Evolutionary conservation across 1,284 basidiomycete species (phyloP), one percentile per base, ranked within the genome.

Genomic region (Ganoderma resinaceum): DNA sequence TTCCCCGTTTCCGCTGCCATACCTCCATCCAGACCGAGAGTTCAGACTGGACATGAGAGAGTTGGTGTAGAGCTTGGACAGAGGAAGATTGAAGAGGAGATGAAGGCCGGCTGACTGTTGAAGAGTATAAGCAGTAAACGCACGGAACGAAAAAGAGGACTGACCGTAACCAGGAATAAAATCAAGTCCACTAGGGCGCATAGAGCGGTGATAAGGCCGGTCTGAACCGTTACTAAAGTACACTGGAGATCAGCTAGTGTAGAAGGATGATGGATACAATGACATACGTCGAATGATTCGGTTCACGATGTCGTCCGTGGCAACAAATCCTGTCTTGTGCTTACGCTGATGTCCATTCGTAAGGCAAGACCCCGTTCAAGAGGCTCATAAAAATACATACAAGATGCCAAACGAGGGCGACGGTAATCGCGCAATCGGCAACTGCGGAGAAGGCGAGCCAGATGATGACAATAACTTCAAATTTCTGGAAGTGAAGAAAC

Each of bases 251-350:
- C 35, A 59, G 57, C 12, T 20, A 31, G 14, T 0, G 20, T 33
- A 33, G n/a, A 20, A 35, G 18, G 20, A 33, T 16, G 33, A 11
- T 4, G 4, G 2, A 26, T 26, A 35, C 37, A 5, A 33, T n/a
- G 40, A 77, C 82, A 63, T 69, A 86, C 85, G 63, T 66, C 83
- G 77, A 59, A 86, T 85, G 61, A 87, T 83, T 59, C 75, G 78
- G 73, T 81, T 80, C 33, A 82, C 76, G 31, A 80, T 69, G 67
- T 80, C 80, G 62, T 82, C 80, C 0, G 80, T 81, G 6, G 74
- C 71, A 33, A 76, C 71, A 61, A 80, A 80, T 6, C 80, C 80
- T 1, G 80, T 80, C 69, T 81, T 85, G 72, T 85, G 82, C 59
- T 76, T 79, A 66, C 79, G 78, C 83, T 85, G 64, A 12, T 8